Evolutionary conservation across 768 basidiomycete genomes (phyloP), one percentile per base, ranked within the genome.

Genomic region (Lactarius deliciosus): DNA sequence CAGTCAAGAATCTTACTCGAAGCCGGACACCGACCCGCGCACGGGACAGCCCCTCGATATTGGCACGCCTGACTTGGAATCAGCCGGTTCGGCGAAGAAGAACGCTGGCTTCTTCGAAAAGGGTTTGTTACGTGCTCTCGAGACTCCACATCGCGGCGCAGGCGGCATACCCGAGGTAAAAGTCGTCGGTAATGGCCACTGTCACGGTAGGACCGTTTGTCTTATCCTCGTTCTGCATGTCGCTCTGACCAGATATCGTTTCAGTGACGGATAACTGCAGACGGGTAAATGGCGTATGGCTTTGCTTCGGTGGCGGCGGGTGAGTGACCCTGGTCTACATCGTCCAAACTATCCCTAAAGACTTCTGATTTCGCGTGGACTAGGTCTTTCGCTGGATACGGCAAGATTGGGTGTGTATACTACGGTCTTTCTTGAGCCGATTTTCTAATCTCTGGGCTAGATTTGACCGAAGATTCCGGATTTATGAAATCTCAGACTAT

Each of bases 261-360:
- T 57, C 55, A 91, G 91, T 93, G 18, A 94, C 92, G 18, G 94
- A 97, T 73, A 90, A 94, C 70, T 97, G 96, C 72, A 83, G 88
- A 71, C 85, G 95, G 18, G 82, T 94, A 20, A 83, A 87, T 64
- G 92, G 92, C 11, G 83, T 98, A 16, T 98, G 96, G 96, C 78
- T 88, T 68, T 97, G 95, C 76, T 96, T 96, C 73, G 90, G 90
- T 9, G 92, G 92, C 47, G 92, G 91, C 75, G 89, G 90, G 83
- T 89, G 72, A 76, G 86, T 79, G 11, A 25, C 55, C 25, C 45
- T 55, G 13, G 4, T 53, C 28, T 30, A 25, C 30, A 45, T 57
- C 53, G n/a, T 47, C 22, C 43, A 64, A 57, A 25, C 68, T 64
- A 45, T 70, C 63, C 10, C 55, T 38, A 63, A 10, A 11, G 28